Percentiles rank a stretch among this genome's conserved stretches.
Conservation (phyloP, 2,329 filamentous ascomycete species). For the Phoma sp. region DNA sequence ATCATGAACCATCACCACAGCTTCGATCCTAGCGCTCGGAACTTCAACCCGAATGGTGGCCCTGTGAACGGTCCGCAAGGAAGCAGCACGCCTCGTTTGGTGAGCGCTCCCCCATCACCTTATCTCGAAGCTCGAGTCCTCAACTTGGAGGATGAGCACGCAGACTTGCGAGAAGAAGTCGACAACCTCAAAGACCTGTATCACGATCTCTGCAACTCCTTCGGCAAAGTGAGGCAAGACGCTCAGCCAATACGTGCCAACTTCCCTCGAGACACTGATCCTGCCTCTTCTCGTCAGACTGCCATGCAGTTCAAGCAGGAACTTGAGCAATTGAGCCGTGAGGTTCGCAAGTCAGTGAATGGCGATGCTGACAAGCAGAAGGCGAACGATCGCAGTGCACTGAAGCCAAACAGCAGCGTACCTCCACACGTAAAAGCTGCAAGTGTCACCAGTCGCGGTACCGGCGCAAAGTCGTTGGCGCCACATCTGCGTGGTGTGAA, state of each 20-base stretch:
- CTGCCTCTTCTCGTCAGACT: conserved; percentile 18
- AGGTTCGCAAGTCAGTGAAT: conserved; percentile 13
- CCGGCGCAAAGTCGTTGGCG: conserved; percentile 21
- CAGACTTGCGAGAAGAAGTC: conserved; percentile 22
- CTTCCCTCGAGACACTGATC: conserved; percentile 17
- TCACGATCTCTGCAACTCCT: conserved; percentile 24
- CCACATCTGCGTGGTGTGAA: conserved; percentile 25
- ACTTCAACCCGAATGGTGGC: conserved; percentile 8
- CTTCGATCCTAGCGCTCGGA: conserved; percentile 21
- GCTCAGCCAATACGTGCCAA: conserved; percentile 27
- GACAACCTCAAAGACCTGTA: conserved; percentile 21
- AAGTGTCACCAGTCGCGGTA: conserved; percentile 8
- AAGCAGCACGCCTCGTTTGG: conserved; percentile 17
- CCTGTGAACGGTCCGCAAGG: not conserved
- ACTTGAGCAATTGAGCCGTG: conserved; percentile 24
- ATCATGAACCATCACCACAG: conserved; percentile 1
- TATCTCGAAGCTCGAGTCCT: conserved; percentile 28
- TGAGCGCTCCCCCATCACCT: conserved; percentile 18
- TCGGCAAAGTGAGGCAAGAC: conserved; percentile 30
- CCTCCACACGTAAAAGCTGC: conserved; percentile 13
- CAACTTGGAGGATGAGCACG: conserved; percentile 26
- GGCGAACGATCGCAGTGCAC: conserved; percentile 7
- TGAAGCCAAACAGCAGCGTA: conserved; percentile 11
- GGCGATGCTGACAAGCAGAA: conserved; percentile 18
- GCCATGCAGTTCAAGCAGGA: conserved; percentile 22